A percentile compares a stretch with the other conserved stretches of the same genome.
These are phyloP conservation scores for Lactifluus piperatus DNA, from an alignment of 768 basidiomycete genomes.

Conservation along the genomic window DNA sequence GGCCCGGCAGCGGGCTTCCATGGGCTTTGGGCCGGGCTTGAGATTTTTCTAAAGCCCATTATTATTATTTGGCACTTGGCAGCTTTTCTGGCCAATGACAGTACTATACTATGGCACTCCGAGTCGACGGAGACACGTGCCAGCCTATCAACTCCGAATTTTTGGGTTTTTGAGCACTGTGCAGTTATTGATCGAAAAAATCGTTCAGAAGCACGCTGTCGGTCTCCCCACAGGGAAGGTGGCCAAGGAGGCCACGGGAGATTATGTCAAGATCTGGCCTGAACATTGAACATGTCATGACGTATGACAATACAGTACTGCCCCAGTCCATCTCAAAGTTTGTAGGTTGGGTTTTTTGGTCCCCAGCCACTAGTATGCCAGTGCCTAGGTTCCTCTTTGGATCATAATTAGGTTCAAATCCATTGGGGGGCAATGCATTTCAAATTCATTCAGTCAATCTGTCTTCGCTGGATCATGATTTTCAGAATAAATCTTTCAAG, in stretches of 20 bases:
- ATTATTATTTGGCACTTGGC: too few relatives aligned
- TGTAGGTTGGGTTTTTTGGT: too few relatives aligned
- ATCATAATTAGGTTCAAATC: slow-evolving; percentile 69
- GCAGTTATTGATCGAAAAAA: slow-evolving; percentile 96
- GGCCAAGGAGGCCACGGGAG: slow-evolving; percentile 87
- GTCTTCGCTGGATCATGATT: slow-evolving; percentile 97
- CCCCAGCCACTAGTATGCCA: background rate
- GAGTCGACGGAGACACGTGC: too few relatives aligned
- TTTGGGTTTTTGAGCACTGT: too few relatives aligned
- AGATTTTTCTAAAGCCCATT: too few relatives aligned
- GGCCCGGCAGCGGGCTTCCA: too few relatives aligned
- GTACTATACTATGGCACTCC: too few relatives aligned
- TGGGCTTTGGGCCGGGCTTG: too few relatives aligned
- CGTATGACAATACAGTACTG: slow-evolving; percentile 97
- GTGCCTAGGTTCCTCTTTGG: background rate
- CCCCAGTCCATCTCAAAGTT: slow-evolving; percentile 96
- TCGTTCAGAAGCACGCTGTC: slow-evolving; percentile 96
- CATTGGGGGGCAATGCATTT: slow-evolving; percentile 84
- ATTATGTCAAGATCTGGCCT: slow-evolving; percentile 99
- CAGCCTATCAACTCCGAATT: background rate
- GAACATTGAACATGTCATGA: slow-evolving; percentile 99
- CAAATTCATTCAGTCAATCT: slow-evolving; percentile 67
- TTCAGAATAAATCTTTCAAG: slow-evolving; percentile 87
- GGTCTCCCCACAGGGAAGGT: slow-evolving; percentile 69
- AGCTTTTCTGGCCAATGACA: too few relatives aligned